Evolutionary conservation across 345 rosid species (phyloP).

Genomic region (Aurinia saxatilis): DNA sequence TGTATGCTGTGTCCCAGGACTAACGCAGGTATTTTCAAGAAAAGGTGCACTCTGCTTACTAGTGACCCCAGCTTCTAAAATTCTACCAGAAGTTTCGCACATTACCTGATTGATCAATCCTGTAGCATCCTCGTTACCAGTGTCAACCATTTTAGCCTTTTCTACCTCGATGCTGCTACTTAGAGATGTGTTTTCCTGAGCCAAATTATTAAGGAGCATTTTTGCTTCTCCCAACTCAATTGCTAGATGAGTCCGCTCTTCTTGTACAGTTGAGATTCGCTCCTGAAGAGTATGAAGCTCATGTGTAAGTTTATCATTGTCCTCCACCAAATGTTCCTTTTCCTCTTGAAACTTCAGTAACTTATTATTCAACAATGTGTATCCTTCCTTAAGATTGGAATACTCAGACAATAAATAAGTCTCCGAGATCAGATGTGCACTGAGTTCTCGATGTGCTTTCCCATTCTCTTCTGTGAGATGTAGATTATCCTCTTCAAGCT

Average conservation of each 20-base stretch:
- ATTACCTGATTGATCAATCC: conserved; percentile 21
- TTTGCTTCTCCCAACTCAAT: conserved; percentile 39
- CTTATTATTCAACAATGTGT: conserved; percentile 37
- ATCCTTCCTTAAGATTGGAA: conserved; percentile 38
- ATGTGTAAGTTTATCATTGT: conserved; percentile 48
- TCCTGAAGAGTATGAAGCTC: conserved; percentile 49
- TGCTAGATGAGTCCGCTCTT: conserved; percentile 32
- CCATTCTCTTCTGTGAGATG: conserved; percentile 37
- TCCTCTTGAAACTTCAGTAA: conserved; percentile 53
- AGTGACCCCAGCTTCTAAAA: conserved; percentile 13
- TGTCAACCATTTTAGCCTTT: conserved; percentile 35
- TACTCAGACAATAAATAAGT: conserved; percentile 46
- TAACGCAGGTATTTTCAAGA: conserved; percentile 22
- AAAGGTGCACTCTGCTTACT: conserved; percentile 16
- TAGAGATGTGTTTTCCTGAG: conserved; percentile 43
- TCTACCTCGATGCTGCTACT: conserved; percentile 34
- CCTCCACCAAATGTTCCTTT: conserved; percentile 34
- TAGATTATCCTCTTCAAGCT: conserved; percentile 48
- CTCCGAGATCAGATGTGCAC: conserved; percentile 39
- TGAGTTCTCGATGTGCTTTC: conserved; percentile 35
- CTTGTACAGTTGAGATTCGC: conserved; percentile 40
- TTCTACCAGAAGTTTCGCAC: conserved; percentile 23
- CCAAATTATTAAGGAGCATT: conserved; percentile 38
- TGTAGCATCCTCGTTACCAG: conserved; percentile 24
- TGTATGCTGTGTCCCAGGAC: conserved; percentile 20